Conservation (phyloP, 495 filamentous ascomycete genomes). For the Penicillium waksmanii region DNA sequence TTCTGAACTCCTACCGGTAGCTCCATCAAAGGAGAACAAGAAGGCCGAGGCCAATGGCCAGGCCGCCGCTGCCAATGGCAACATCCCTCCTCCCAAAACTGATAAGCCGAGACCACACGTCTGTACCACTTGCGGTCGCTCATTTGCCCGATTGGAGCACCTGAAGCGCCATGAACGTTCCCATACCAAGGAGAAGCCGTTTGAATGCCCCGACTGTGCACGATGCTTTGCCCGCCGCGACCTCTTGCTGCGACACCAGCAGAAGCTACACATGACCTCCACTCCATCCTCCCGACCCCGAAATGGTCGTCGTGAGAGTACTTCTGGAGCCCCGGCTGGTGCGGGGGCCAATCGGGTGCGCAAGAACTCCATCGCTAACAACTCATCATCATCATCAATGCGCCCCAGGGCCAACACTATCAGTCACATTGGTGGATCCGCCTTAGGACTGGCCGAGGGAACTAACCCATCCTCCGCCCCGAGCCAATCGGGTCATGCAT, state of each 20-base stretch:
- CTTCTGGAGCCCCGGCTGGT: constrained; percentile 66
- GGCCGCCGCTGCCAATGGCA: constrained; percentile 28
- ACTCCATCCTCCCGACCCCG: constrained; percentile 86
- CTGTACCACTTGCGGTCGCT: constrained; percentile 89
- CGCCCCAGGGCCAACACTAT: constrained; percentile 95
- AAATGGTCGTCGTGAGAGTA: constrained; percentile 80
- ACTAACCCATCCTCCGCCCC: constrained; percentile 59
- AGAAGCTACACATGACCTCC: constrained; percentile 98
- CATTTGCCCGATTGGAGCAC: constrained; percentile 94
- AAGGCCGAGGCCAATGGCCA: constrained; percentile 43
- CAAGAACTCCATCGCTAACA: constrained; percentile 86
- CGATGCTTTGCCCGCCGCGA: constrained; percentile 95
- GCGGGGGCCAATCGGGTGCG: constrained; percentile 73
- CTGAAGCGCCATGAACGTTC: constrained; percentile 98
- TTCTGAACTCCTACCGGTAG: constrained; percentile 29
- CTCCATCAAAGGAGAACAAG: constrained; percentile 34
- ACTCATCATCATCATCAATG: constrained; percentile 63
- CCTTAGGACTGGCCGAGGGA: constrained; percentile 71
- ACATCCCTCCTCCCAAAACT: constrained; percentile 78
- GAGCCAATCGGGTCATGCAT: constrained; percentile 53
- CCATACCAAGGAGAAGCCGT: constrained; percentile 99
- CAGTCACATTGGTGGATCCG: constrained; percentile 83
- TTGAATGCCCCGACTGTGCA: constrained; percentile 94
- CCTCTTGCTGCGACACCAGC: constrained; percentile 91
- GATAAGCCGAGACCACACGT: constrained; percentile 97